Evolutionary conservation across 2,329 filamentous ascomycete species (phyloP).

Genomic region (Penicillium sp.): DNA sequence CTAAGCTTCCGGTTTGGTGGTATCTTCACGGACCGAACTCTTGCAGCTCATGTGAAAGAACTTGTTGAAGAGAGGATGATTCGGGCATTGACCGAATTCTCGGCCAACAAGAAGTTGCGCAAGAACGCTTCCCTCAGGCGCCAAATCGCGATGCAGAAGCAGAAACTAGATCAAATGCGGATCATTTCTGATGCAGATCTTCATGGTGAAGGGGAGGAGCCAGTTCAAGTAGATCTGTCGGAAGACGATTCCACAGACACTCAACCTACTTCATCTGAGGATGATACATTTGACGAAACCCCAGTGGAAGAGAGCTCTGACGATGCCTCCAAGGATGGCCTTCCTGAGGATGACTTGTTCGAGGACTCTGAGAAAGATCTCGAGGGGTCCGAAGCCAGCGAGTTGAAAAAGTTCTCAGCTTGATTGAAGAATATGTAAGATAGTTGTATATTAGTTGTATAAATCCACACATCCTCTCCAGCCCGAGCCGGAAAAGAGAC

Average conservation of each 20-base stretch:
- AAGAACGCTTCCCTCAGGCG: constrained; percentile 42
- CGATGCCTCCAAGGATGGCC: not conserved
- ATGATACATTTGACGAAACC: not conserved
- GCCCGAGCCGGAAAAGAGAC: no score
- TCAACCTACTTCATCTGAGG: not conserved
- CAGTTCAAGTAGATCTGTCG: constrained; percentile 20
- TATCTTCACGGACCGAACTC: constrained; percentile 71
- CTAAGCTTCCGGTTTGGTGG: constrained; percentile 85
- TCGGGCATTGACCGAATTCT: constrained; percentile 61
- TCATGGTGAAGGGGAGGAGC: constrained; percentile 9
- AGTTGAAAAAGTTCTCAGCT: not conserved
- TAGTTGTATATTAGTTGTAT: constrained; percentile 28
- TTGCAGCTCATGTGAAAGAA: constrained; percentile 78
- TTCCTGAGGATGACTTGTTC: not conserved
- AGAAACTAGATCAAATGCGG: constrained; percentile 32
- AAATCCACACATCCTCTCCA: constrained; percentile 12
- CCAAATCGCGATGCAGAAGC: constrained; percentile 42
- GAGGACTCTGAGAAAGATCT: not conserved
- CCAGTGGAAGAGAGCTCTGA: not conserved
- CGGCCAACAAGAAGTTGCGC: constrained; percentile 45
- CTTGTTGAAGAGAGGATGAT: constrained; percentile 78
- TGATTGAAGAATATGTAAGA: not conserved
- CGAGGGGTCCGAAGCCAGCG: not conserved
- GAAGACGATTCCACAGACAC: constrained; percentile 17
- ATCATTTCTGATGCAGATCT: constrained; percentile 28